phyloP scores from a whole-genome alignment of 345 rosid species.

The Salix suchowensis region DNA sequence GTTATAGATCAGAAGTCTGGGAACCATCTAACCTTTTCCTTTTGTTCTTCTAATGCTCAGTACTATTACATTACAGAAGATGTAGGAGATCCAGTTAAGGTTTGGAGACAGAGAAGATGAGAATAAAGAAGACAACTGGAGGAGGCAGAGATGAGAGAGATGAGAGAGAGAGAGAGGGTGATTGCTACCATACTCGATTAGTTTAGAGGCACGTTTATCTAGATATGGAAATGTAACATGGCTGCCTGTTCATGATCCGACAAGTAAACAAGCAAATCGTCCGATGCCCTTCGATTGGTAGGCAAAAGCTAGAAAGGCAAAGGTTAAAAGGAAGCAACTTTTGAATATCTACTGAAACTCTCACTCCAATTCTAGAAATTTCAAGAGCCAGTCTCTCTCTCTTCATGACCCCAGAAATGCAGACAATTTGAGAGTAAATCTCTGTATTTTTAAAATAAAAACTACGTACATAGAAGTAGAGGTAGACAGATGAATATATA shows the following conservation, averaged over 20 bases:
- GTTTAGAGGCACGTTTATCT: slow-evolving; percentile 31
- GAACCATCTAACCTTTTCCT: neutral
- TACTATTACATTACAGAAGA: neutral
- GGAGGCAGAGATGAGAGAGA: neutral
- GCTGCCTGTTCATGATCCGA: slow-evolving; percentile 55
- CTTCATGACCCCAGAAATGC: neutral
- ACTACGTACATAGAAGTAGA: neutral
- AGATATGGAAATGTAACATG: slow-evolving; percentile 29
- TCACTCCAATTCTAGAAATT: neutral
- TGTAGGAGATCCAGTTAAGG: neutral
- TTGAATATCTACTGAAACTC: neutral
- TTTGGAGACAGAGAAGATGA: neutral
- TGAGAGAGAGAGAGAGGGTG: slow-evolving; percentile 2
- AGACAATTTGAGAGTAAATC: too few species aligned
- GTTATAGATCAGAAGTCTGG: too few species aligned
- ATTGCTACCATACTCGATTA: slow-evolving; percentile 1
- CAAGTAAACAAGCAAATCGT: slow-evolving; percentile 40
- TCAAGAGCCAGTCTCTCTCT: neutral
- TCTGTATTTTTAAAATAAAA: too few species aligned
- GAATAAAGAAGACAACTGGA: neutral
- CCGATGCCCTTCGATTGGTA: slow-evolving; percentile 47
- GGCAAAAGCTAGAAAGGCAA: slow-evolving; percentile 24
- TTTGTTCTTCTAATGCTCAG: neutral
- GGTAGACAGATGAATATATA: neutral
- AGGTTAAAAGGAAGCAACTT: neutral